These are phyloP conservation scores for Lecanicillium sp. DNA, from an alignment of 2,329 filamentous ascomycete genomes.

Conservation along the genomic window DNA sequence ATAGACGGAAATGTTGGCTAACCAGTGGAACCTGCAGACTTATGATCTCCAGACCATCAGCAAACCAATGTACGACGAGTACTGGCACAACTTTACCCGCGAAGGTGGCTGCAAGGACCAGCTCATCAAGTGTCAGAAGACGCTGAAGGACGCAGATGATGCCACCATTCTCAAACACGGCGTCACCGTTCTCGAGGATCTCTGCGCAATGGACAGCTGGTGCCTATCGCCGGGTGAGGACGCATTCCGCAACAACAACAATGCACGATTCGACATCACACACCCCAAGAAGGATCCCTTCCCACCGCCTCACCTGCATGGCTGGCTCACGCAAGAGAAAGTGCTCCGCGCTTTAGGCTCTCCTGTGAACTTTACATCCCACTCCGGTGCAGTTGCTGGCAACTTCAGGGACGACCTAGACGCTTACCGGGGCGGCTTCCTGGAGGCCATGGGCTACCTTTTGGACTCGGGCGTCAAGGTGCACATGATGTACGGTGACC, in stretches of 20 bases:
- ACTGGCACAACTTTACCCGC: slow-evolving; percentile 20
- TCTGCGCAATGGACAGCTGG: slow-evolving; percentile 40
- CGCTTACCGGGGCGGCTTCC: slow-evolving; percentile 41
- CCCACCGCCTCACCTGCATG: slow-evolving; percentile 50
- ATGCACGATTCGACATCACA: slow-evolving; percentile 53
- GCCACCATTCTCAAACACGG: slow-evolving; percentile 28
- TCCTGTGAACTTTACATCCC: slow-evolving; percentile 47
- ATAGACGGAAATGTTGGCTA: background rate
- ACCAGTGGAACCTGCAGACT: slow-evolving; percentile 13
- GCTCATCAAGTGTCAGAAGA: slow-evolving; percentile 41
- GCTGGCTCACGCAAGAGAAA: slow-evolving; percentile 51
- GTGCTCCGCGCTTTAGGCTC: slow-evolving; percentile 54
- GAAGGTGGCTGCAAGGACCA: slow-evolving; percentile 43
- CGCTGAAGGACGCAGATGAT: slow-evolving; percentile 42
- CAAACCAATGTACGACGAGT: slow-evolving; percentile 25
- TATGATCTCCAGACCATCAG: slow-evolving; percentile 54
- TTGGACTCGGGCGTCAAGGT: slow-evolving; percentile 57
- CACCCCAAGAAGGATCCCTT: slow-evolving; percentile 50
- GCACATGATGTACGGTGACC: slow-evolving; percentile 60
- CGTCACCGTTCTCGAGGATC: slow-evolving; percentile 18
- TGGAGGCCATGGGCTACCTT: slow-evolving; percentile 47
- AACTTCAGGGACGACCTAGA: slow-evolving; percentile 55
- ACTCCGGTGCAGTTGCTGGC: slow-evolving; percentile 30
- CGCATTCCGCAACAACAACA: slow-evolving; percentile 44
- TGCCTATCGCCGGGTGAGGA: slow-evolving; percentile 44